Conservation (phyloP, 2,329 filamentous ascomycete species). For the Alternaria incomplexa region DNA sequence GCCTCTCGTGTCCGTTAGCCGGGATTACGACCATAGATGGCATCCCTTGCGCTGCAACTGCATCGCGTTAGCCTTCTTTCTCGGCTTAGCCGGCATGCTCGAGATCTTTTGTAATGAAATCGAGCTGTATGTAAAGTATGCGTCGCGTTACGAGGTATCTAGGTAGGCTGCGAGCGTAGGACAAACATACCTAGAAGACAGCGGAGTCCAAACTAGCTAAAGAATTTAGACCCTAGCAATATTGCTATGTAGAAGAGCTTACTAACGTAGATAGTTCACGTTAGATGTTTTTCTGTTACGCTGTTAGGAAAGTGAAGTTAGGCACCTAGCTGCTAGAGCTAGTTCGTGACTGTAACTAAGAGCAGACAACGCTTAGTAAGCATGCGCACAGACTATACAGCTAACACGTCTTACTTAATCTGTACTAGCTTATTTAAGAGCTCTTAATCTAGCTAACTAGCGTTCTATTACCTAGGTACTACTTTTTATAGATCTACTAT, state of each 20-base stretch:
- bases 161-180: not conserved
- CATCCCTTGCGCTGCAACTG: conserved; percentile 23
- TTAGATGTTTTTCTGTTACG: not conserved
- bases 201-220: not conserved
- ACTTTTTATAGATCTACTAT: not conserved
- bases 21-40: conserved; percentile 37
- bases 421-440: not conserved
- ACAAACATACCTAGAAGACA: not conserved
- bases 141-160: not conserved
- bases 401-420: not conserved
- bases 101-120: not conserved
- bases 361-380: not conserved
- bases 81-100: not conserved
- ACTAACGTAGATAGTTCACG: not conserved
- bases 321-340: not conserved
- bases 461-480: not conserved
- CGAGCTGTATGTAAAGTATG: too few species aligned
- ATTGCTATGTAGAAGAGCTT: not conserved
- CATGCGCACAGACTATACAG: not conserved
- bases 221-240: not conserved
- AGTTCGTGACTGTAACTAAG: not conserved
- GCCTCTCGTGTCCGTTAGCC: conserved; percentile 19
- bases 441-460: not conserved
- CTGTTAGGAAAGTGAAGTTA: not conserved
- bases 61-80: conserved; percentile 1